A percentile compares a stretch with the other conserved stretches of the same genome.
These are phyloP conservation scores for Alloteropsis semialata DNA, from an alignment of 176 grass and related monocot species.

Conservation along the genomic window DNA sequence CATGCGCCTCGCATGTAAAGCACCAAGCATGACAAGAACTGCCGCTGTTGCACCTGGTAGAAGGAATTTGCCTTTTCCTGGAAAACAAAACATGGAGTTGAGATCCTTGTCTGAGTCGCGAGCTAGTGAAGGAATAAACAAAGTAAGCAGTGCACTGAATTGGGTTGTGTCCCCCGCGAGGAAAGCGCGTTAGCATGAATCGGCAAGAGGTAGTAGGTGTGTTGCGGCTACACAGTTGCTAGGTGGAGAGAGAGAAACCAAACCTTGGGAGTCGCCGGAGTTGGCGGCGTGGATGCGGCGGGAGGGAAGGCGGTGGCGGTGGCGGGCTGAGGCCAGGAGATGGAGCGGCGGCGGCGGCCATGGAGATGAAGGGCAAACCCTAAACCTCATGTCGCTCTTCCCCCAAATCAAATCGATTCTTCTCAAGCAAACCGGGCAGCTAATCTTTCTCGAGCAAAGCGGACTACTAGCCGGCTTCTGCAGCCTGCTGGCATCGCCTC, in stretches of 20 bases:
- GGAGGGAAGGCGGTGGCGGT: not conserved
- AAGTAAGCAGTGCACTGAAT: too few relatives aligned
- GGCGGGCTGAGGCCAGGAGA: not conserved
- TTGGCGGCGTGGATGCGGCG: slow-evolving; percentile 27
- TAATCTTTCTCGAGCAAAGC: not conserved
- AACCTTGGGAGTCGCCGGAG: slow-evolving; percentile 40
- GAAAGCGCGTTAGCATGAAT: too few relatives aligned
- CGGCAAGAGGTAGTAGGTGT: too few relatives aligned
- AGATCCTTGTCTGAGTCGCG: not conserved
- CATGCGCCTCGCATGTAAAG: slow-evolving; percentile 74
- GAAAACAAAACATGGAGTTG: not conserved
- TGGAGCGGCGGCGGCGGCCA: slow-evolving; percentile 13
- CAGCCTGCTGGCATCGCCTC: too few relatives aligned
- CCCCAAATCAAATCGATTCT: not conserved
- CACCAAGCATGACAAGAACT: slow-evolving; percentile 75
- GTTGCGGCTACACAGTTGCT: too few relatives aligned
- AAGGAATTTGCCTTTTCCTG: slow-evolving; percentile 74
- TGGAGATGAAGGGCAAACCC: slow-evolving; percentile 45
- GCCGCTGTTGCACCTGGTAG: slow-evolving; percentile 76
- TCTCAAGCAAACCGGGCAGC: too few relatives aligned
- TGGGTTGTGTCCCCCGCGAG: too few relatives aligned
- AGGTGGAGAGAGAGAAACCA: not conserved
- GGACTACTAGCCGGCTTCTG: too few relatives aligned
- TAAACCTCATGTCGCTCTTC: slow-evolving; percentile 34
- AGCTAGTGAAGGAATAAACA: not conserved